Base-by-base conservation (phyloP, 2,329 filamentous ascomycete genomes). In the Cryoendolithus antarcticus region DNA sequence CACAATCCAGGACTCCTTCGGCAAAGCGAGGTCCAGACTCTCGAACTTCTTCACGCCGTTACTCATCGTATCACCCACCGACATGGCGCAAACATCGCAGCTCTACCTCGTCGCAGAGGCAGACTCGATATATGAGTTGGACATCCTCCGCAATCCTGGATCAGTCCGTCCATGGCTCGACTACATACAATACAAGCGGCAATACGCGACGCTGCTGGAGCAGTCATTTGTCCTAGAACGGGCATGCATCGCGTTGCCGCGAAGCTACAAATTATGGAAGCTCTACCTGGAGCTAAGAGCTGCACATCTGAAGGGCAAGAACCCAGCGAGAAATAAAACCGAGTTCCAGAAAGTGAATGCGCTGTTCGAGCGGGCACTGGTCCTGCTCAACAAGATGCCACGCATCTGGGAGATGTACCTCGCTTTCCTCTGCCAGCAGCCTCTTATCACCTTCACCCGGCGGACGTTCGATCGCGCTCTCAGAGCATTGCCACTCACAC, bases 251-350 rank as follows among this genome's bases (percentile, higher is more conserved):
- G 82, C 93, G 53, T 73, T 98, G 34, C 91, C 91, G 36, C 77
- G 91, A 50, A 96, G 89, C 21, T 98, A 94, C 69, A 98, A 98
- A 67, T 71, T 98, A 35, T 98, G 91, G 91, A 96, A 94, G 66
- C 78, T 93, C 76, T 98, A 96, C 62, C 76, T 98, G 48, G 74
- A 78, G 48, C 82, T 96, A 50, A 77, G 91, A 52, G 78, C 75
- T 40, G 83, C 82, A 51, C 59, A 61, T 40, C 37, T 61, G 34
- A 70, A 77, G 44, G 82, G 80, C 56, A 76, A 89, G 51, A 96
- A 94, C 59, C 78, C 89, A 9, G 82, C 84, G 40, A 72, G 79
- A 41, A 86, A 83, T 59, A 76, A 77, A 38, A 66, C 75, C 43
- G 88, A 98, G 56, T 96, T 82, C 63, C 74, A 79, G 56, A 98